phyloP scores from a whole-genome alignment of 2,329 filamentous ascomycete genomes.

The Daldinia eschscholtzii region DNA sequence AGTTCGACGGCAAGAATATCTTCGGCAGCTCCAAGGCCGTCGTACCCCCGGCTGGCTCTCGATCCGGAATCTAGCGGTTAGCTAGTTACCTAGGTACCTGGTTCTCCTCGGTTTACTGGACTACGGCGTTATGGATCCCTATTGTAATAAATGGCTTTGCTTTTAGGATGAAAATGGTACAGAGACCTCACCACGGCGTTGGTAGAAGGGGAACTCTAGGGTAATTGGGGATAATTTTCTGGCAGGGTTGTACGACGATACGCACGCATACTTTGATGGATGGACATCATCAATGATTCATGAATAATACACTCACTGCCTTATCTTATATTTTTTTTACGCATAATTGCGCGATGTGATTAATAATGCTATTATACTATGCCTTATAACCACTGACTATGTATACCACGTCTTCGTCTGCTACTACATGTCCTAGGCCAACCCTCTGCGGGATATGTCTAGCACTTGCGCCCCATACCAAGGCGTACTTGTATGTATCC shows the following conservation, averaged over 20 bases:
- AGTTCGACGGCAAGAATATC: conserved; percentile 63
- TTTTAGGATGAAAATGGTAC: conserved; percentile 16
- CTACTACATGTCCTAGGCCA: conserved; percentile 83
- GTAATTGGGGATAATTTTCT: conserved; percentile 16
- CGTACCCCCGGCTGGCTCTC: conserved; percentile 4
- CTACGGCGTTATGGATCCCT: conserved; percentile 12
- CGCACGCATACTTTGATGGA: conserved; percentile 42
- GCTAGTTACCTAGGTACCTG: not conserved
- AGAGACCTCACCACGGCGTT: conserved; percentile 44
- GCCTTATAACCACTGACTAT: conserved; percentile 75
- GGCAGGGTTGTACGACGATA: conserved; percentile 28
- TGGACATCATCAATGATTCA: conserved; percentile 46
- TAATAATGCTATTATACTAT: conserved; percentile 52
- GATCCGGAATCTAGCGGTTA: conserved; percentile 15
- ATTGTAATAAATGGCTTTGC: conserved; percentile 9
- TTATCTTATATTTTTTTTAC: conserved; percentile 13
- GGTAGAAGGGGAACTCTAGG: conserved; percentile 26
- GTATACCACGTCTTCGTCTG: conserved; percentile 76
- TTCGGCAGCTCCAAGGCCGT: conserved; percentile 55
- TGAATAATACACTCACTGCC: conserved; percentile 22
- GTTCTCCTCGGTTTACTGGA: conserved; percentile 22
- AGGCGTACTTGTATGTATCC: conserved; percentile 98
- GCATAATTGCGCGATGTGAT: not conserved
- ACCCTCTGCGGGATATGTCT: conserved; percentile 95
- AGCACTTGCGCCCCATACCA: conserved; percentile 97